phyloP scores from a whole-genome alignment of 2,329 filamentous ascomycete genomes.

The Alternaria consortialis region DNA sequence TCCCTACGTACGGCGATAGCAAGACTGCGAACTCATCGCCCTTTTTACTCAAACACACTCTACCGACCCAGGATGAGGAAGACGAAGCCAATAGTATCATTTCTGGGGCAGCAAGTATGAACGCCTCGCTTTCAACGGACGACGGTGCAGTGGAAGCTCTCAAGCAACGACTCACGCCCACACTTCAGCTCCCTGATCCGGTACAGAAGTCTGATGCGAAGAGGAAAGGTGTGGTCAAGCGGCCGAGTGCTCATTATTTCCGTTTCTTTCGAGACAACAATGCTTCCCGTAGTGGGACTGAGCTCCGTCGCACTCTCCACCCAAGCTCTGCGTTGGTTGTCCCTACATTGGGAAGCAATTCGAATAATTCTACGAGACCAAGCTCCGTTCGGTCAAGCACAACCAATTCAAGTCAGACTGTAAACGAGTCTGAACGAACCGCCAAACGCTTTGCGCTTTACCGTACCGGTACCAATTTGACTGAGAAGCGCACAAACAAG shows the following conservation, averaged over 20 bases:
- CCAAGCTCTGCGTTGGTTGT: conserved; percentile 33
- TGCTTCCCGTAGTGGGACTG: conserved; percentile 39
- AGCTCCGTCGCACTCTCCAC: conserved; percentile 45
- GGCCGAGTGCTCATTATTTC: conserved; percentile 45
- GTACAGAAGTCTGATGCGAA: conserved; percentile 44
- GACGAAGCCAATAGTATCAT: conserved; percentile 53
- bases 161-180: conserved; percentile 84
- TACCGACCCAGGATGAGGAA: conserved; percentile 58
- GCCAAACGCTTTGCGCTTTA: conserved; percentile 50
- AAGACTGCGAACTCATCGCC: conserved; percentile 68
- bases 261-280: conserved; percentile 47
- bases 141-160: conserved; percentile 74
- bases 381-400: conserved; percentile 42
- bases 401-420: conserved; percentile 32
- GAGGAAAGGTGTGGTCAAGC: conserved; percentile 34
- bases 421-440: conserved; percentile 44
- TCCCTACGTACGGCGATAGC: conserved; percentile 73
- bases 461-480: conserved; percentile 53
- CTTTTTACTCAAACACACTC: conserved; percentile 65
- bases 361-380: conserved; percentile 37
- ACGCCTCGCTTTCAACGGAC: conserved; percentile 32
- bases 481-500: conserved; percentile 55
- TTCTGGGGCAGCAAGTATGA: conserved; percentile 28
- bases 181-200: conserved; percentile 67
- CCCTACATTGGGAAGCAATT: conserved; percentile 9